Conservation (phyloP, 768 basidiomycete genomes). For the Lentinula lateritia region DNA sequence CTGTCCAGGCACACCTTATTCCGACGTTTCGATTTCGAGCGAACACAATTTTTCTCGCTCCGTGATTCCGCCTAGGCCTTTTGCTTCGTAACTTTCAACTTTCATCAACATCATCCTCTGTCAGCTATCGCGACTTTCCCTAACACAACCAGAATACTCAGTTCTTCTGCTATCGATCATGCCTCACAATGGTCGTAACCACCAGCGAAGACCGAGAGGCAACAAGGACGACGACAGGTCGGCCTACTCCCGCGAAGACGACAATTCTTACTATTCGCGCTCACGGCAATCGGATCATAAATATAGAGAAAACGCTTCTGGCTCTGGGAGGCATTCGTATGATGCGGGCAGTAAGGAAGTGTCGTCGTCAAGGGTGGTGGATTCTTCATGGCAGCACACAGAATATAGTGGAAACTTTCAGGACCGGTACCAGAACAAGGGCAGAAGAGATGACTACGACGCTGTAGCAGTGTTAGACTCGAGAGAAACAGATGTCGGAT, state of each 20-base stretch:
- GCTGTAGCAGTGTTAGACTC: constrained; percentile 21
- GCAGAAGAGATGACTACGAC: constrained; percentile 46
- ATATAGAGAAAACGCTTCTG: constrained; percentile 35
- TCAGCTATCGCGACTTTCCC: not conserved
- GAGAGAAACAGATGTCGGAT: constrained; percentile 43
- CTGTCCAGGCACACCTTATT: not conserved
- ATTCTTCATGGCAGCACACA: constrained; percentile 44
- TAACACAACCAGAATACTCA: not conserved
- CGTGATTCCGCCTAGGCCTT: not conserved
- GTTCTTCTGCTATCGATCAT: constrained; percentile 13
- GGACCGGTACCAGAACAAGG: constrained; percentile 43
- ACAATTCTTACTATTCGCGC: constrained; percentile 41
- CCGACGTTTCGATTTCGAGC: not conserved
- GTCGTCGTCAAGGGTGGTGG: constrained; percentile 41
- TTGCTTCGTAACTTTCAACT: not conserved
- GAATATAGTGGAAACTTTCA: constrained; percentile 40
- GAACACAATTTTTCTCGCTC: not conserved
- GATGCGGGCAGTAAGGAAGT: constrained; percentile 42
- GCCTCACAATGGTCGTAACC: constrained; percentile 32
- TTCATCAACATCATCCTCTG: not conserved
- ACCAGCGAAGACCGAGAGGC: constrained; percentile 46
- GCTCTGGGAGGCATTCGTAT: constrained; percentile 36
- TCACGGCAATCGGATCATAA: constrained; percentile 42
- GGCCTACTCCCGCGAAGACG: constrained; percentile 50
- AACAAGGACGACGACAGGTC: constrained; percentile 48